Evolutionary conservation across 495 filamentous ascomycete genomes (phyloP).

Genomic region (Evernia prunastri): DNA sequence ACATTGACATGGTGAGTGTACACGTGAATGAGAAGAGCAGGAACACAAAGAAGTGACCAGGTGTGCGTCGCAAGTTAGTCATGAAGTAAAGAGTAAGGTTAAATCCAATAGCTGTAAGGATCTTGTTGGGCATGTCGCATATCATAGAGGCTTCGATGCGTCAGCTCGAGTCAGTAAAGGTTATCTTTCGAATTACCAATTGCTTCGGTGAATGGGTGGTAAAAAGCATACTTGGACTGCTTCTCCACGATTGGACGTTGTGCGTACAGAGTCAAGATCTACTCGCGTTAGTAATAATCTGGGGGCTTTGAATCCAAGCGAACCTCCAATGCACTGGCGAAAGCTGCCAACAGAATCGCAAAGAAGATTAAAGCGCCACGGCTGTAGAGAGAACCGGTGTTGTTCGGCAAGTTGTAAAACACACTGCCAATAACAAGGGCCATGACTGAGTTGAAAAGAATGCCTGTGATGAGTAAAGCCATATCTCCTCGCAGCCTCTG

Average conservation of each 20-base stretch:
- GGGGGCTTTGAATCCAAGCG: too few relatives aligned
- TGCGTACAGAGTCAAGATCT: constrained; percentile 75
- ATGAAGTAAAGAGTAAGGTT: constrained; percentile 80
- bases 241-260: constrained; percentile 93
- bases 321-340: constrained; percentile 68
- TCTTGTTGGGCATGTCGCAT: constrained; percentile 65
- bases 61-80: constrained; percentile 67
- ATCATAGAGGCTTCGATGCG: constrained; percentile 83
- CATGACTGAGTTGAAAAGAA: constrained; percentile 70
- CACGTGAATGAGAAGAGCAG: constrained; percentile 62
- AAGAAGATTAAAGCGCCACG: constrained; percentile 85
- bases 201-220: constrained; percentile 84
- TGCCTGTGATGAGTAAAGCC: constrained; percentile 58
- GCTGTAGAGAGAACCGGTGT: constrained; percentile 65
- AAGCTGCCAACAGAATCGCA: constrained; percentile 79
- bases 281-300: too few relatives aligned
- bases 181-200: too few relatives aligned
- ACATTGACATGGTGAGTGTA: constrained; percentile 65
- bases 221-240: constrained; percentile 79
- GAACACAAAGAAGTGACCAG: constrained; percentile 77
- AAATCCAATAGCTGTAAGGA: constrained; percentile 50
- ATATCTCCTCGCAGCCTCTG: constrained; percentile 61
- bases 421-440: constrained; percentile 72
- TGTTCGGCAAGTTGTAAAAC: constrained; percentile 66
- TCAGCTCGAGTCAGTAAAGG: too few relatives aligned